Evolutionary conservation across 2,329 filamentous ascomycete species (phyloP), one percentile per base, ranked within the genome.

Genomic region (Xylaria sp.): DNA sequence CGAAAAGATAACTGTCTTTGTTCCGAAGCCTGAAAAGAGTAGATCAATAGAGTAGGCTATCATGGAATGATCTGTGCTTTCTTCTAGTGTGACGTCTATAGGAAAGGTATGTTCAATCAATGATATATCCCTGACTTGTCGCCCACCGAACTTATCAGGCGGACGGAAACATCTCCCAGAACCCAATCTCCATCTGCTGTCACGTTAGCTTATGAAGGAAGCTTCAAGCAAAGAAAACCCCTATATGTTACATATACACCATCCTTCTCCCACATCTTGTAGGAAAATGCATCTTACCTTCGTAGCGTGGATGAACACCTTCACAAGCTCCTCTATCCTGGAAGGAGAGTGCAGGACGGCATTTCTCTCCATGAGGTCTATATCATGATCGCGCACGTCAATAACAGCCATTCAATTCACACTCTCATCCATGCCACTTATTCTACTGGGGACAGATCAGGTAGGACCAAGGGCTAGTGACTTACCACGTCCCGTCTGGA

Each of bases 261-360:
- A 36, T 1, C 10, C 10, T 36, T 28, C 31, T 36, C 13, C n/a
- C 20, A 2, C 28, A n/a, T 15, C 46, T 36, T 39, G 8, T 33
- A 52, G 39, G 23, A 31, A 59, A 13, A 59, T 12, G 3, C 59
- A 20, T 78, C 86, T 81, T 79, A 93, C 92, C 84, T 91, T 92
- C 18, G 94, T 97, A n/a, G 92, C 93, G 74, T 94, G 91, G 56
- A 94, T 89, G 77, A 98, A 98, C 60, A 98, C 93, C 72, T 88
- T 85, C 55, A 95, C 89, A 59, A 98, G 82, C 78, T 97, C 92
- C 74, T 97, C 94, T 67, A 98, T 88, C 52, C 94, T 86, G 46
- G 84, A 84, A 0, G 91, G 89, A 1, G 93, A 94, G 73, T 95
- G 92, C 58, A 89, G 82, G n/a, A 86, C 82, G 18, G 92, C 90